phyloP scores from a whole-genome alignment of 1,284 basidiomycete genomes.

The Neotropicomus parvogracilis region DNA sequence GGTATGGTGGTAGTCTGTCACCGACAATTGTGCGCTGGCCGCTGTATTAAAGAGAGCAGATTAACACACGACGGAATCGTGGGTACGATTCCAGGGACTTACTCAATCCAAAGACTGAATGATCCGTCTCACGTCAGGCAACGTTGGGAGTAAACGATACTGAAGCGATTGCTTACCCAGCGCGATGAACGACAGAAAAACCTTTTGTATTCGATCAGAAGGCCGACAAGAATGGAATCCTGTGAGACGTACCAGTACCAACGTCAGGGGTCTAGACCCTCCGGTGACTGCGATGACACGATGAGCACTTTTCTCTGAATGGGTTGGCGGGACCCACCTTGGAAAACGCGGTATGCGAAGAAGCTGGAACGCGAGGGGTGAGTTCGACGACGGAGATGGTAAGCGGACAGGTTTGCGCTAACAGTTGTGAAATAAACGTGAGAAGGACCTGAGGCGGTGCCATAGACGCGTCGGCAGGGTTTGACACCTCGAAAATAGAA shows the following conservation, averaged over 20 bases:
- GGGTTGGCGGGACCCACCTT: constrained; percentile 18
- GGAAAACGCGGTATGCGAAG: constrained; percentile 34
- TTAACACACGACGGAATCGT: background rate
- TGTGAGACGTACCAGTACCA: constrained; percentile 18
- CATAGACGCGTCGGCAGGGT: background rate
- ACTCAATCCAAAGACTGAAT: constrained; percentile 35
- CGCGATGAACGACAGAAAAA: constrained; percentile 18
- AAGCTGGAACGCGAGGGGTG: constrained; percentile 26
- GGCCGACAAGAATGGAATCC: background rate
- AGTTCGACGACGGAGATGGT: background rate
- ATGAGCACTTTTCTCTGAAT: no score
- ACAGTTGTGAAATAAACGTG: constrained; percentile 36
- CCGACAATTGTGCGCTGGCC: constrained; percentile 30
- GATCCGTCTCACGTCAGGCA: constrained; percentile 14
- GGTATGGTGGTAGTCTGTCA: background rate
- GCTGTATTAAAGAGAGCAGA: constrained; percentile 9
- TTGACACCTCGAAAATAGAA: background rate
- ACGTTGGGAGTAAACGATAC: background rate
- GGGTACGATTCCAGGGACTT: constrained; percentile 2
- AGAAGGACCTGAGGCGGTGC: constrained; percentile 26
- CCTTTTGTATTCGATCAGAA: constrained; percentile 16
- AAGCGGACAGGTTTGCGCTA: constrained; percentile 10
- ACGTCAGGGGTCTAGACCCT: constrained; percentile 11
- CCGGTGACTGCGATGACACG: constrained; percentile 19
- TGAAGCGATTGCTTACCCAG: constrained; percentile 18